Evolutionary conservation across 2,329 filamentous ascomycete species (phyloP).

Genomic region (Dothiorella sarmentorum): DNA sequence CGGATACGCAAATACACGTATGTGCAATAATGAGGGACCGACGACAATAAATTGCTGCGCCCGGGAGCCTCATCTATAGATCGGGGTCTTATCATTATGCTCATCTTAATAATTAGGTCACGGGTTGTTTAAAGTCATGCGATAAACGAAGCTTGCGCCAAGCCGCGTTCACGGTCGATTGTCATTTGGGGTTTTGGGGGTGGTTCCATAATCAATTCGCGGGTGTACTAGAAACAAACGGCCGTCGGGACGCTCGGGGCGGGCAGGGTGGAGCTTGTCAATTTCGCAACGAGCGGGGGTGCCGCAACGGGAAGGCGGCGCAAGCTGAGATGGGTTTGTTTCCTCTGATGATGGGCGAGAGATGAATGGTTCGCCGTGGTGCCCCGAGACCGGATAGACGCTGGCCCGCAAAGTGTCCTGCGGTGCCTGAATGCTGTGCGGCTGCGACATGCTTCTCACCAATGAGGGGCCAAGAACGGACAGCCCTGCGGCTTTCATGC

Average conservation of each 20-base stretch:
- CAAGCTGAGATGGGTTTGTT: background rate
- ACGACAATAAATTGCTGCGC: background rate
- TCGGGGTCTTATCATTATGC: background rate
- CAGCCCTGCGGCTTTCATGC: constrained; percentile 9
- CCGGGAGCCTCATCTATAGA: background rate
- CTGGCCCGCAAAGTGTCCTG: background rate
- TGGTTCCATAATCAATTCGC: constrained; percentile 16
- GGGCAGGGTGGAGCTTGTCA: constrained; percentile 8
- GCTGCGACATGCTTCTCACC: background rate
- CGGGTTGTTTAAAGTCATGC: constrained; percentile 1
- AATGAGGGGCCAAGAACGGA: constrained; percentile 11
- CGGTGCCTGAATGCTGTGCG: background rate
- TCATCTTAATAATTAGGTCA: constrained; percentile 12
- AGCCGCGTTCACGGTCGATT: constrained; percentile 6
- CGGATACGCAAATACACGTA: background rate
- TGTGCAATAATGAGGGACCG: background rate
- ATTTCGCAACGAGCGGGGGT: constrained; percentile 10
- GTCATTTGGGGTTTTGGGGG: constrained; percentile 6
- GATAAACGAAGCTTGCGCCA: background rate
- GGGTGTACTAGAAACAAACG: constrained; percentile 3
- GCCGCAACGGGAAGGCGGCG: background rate
- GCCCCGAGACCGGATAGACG: constrained; percentile 1
- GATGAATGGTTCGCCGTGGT: constrained; percentile 4
- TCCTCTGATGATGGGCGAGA: background rate
- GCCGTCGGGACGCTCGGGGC: constrained; percentile 5